Evolutionary conservation across 164 flowering plant species (phyloP).

Genomic region (Magnolia sinica): DNA sequence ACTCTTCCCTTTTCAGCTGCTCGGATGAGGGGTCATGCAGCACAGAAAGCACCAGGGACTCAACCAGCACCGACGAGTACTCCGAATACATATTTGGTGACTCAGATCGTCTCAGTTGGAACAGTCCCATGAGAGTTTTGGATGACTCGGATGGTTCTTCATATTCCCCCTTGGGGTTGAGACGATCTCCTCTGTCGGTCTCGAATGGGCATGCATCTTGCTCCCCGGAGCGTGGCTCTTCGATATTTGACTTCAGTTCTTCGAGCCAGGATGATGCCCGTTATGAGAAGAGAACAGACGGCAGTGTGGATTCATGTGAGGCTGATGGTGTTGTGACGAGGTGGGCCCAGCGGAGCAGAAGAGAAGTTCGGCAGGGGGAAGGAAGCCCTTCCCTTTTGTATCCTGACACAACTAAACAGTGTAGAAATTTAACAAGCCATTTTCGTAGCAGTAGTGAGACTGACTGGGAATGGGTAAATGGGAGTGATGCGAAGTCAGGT

Average conservation of each 20-base stretch:
- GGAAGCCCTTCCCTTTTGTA: constrained; percentile 29
- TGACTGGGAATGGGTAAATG: constrained; percentile 29
- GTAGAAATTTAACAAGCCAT: constrained; percentile 36
- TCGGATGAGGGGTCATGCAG: constrained; percentile 86
- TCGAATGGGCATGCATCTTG: not conserved
- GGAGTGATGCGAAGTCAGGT: constrained; percentile 13
- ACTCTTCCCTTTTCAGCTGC: constrained; percentile 66
- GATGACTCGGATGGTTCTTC: constrained; percentile 43
- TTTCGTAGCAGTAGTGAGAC: constrained; percentile 34
- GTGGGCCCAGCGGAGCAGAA: not conserved
- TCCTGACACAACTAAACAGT: constrained; percentile 33
- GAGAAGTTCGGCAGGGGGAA: not conserved
- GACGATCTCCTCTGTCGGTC: constrained; percentile 9
- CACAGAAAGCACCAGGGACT: constrained; percentile 71
- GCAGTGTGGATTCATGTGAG: not conserved
- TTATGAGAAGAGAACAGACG: not conserved
- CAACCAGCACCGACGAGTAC: constrained; percentile 67
- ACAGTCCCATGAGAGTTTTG: constrained; percentile 34
- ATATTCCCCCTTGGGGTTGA: not conserved
- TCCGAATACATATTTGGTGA: constrained; percentile 63
- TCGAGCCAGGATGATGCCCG: not conserved
- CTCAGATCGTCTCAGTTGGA: constrained; percentile 30
- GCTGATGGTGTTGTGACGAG: not conserved
- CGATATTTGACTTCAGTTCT: constrained; percentile 5
- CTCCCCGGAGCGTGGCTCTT: constrained; percentile 18